Base-by-base conservation (phyloP, 1,284 basidiomycete genomes). In the Ustilago nuda region DNA sequence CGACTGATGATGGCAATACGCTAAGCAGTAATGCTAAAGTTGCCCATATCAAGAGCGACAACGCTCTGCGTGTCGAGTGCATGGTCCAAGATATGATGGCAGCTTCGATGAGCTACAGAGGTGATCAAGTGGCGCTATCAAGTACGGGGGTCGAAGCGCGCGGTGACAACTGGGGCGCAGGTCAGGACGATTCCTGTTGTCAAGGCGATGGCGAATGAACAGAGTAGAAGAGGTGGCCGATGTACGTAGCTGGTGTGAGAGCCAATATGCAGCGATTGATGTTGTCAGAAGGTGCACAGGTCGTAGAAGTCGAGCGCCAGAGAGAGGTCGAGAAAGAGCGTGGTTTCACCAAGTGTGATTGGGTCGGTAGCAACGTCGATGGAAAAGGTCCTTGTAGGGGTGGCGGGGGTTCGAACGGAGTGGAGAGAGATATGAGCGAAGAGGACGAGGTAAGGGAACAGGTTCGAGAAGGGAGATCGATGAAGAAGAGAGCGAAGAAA, bases 21-120 rank as follows among this genome's bases (percentile, higher is more conserved):
- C 43, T 59, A 43, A 73, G 65, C 57, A 72, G 9, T 30, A 60
- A 17, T 19, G 51, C 19, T 4, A 75, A 46, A 17, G 61, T 27
- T 15, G 66, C 41, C 52, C 55, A 62, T 32, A 54, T n/a, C 43
- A 70, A 8, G 8, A 61, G 27, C 4, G 72, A 63, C 45, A 55
- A 9, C 8, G 46, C 19, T 30, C 17, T 59, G 4, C 51, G n/a
- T 48, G 66, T 36, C 11, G 48, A 48, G 13, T 37, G 41, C 69
- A 72, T 72, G 19, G 52, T 39, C 7, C 41, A 12, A 27, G n/a
- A 17, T 35, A 11, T 30, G 7, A 19, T n/a, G 4, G 45, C 3
- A 7, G 45, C 23, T 8, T 19, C 13, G n/a, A 19, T 19, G 27
- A 27, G 30, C 48, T 13, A 32, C 48, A 46, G 45, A 27, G 11